A percentile compares a stretch with the other conserved stretches of the same genome.
phyloP scores from a whole-genome alignment of 2,329 filamentous ascomycete species.

The Arachnomyces sp. region DNA sequence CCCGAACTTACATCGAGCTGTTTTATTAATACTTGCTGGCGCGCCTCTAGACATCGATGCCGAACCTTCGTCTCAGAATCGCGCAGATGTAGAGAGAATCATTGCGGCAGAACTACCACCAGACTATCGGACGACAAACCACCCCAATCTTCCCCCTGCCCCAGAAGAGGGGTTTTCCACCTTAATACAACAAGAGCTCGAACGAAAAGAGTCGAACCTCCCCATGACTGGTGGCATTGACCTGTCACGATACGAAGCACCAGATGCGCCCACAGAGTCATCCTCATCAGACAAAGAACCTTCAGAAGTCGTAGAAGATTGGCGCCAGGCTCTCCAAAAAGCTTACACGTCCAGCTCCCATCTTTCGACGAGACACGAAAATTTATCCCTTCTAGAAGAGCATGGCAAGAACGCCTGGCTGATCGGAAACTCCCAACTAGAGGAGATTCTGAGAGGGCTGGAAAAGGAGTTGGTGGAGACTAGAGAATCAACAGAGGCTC shows the following conservation, averaged over 20 bases:
- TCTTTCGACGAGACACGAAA: constrained; percentile 47
- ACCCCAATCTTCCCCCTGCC: constrained; percentile 51
- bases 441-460: constrained; percentile 58
- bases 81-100: constrained; percentile 59
- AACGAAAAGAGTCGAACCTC: constrained; percentile 54
- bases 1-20: too few relatives aligned
- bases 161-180: constrained; percentile 53
- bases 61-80: constrained; percentile 53
- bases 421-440: constrained; percentile 70
- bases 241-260: constrained; percentile 72
- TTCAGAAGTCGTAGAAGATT: constrained; percentile 33
- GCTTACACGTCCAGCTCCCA: constrained; percentile 54
- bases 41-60: constrained; percentile 64
- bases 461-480: constrained; percentile 66
- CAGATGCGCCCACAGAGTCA: constrained; percentile 42
- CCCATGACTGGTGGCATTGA: constrained; percentile 59
- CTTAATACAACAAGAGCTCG: constrained; percentile 59
- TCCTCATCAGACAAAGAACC: constrained; percentile 21
- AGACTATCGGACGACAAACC: constrained; percentile 41
- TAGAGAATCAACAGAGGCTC: constrained; percentile 61
- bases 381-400: constrained; percentile 66
- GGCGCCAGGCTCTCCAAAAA: constrained; percentile 44
- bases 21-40: constrained; percentile 13
- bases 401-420: constrained; percentile 91
- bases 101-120: constrained; percentile 57